phyloP scores from a whole-genome alignment of 2,329 filamentous ascomycete genomes.

The Mollisiaceae sp. region DNA sequence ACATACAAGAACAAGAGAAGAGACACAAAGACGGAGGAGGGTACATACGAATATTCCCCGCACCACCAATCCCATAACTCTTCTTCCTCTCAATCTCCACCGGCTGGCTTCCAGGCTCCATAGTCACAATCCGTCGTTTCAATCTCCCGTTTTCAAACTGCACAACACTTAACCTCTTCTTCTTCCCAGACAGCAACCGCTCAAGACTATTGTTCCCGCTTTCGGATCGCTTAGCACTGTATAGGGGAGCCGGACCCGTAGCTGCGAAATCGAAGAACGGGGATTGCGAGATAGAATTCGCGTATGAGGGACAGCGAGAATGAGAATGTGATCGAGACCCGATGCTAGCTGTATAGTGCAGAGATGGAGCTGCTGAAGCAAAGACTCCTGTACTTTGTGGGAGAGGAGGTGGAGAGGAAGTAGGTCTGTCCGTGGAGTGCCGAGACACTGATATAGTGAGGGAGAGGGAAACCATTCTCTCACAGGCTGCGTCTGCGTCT shows the following conservation, averaged over 20 bases:
- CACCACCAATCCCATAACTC: slow-evolving; percentile 42
- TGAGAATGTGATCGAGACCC: slow-evolving; percentile 15
- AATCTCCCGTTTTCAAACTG: not conserved
- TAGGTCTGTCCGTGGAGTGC: not conserved
- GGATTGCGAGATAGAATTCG: not conserved
- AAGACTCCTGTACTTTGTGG: not conserved
- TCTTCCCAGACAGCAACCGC: slow-evolving; percentile 12
- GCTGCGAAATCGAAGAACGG: not conserved
- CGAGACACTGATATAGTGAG: slow-evolving; percentile 4
- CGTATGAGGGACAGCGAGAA: slow-evolving; percentile 12
- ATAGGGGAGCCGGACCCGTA: not conserved
- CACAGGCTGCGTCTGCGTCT: not conserved
- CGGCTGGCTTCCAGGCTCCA: not conserved
- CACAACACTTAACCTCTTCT: slow-evolving; percentile 18
- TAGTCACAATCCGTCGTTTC: slow-evolving; percentile 19
- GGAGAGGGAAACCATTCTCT: not conserved
- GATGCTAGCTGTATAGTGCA: slow-evolving; percentile 17
- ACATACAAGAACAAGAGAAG: not conserved
- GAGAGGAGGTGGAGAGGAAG: not conserved
- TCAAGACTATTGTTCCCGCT: slow-evolving; percentile 20
- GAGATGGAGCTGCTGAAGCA: slow-evolving; percentile 5
- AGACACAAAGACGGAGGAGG: not conserved
- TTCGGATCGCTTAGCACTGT: not conserved
- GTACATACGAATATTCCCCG: slow-evolving; percentile 41
- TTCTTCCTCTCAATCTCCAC: slow-evolving; percentile 31